Base-by-base conservation (phyloP, 192 early-diverging fungal species). In the Chytriomyces hyalinus region DNA sequence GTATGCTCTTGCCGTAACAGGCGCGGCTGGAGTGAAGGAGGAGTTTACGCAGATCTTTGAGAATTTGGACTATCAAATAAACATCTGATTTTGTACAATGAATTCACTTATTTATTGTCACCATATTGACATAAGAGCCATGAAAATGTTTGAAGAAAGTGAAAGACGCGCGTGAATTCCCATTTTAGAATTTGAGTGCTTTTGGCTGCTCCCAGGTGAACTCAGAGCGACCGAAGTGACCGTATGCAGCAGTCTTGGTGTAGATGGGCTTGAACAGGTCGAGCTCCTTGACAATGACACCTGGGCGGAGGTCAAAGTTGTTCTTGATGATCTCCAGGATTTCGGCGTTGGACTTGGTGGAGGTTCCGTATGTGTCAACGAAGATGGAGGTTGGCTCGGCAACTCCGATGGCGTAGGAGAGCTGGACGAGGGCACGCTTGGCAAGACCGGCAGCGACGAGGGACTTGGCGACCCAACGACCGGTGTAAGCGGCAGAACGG, bases 221-320 rank as follows among this genome's bases (percentile, higher is more conserved):
- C 86, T 97, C 93, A 70, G 88, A 86, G 78, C 97, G 93, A 77
- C 88, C 88, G 74, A 89, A 89, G 85, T 89, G 85, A 28, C 85
- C 97, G 87, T 99, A 99, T 84, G 93, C 91, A 59, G 97, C 97
- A 70, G 97, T 96, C 87, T 95, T 87, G 82, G 90, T 89, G 92
- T 98, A 99, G 87, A 94, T 94, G 83, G 97, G 97, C 90, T 96
- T 94, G 92, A 93, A 96, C 74, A 99, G 92, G 83, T 98, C 93
- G 67, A 99, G 91, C 89, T 98, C 94, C 90, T 95, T 92, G 87
- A 97, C 96, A 81, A 99, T 97, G 82, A 93, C 91, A 88, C 97
- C 97, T 59, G 97, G 97, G 70, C 96, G 95, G 81, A 99, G 92
- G 85, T 99, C 95, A 84, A 97, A 99, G 94, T 98, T 99, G 82